These are phyloP conservation scores for Akanthomyces muscarius DNA, from an alignment of 2,329 filamentous ascomycete species.

Conservation along the genomic window DNA sequence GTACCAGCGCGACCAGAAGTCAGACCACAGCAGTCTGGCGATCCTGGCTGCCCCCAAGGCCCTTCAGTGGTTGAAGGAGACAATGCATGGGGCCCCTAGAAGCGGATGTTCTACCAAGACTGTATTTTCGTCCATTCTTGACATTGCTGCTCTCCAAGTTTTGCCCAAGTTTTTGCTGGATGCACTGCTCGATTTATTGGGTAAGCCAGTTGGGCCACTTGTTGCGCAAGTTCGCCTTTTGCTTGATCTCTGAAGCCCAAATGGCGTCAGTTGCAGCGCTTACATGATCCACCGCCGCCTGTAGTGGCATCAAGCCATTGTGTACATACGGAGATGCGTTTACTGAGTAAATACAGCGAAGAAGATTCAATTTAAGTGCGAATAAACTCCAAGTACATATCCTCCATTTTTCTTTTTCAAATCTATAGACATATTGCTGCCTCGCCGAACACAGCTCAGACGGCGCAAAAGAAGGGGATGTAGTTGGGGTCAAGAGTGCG, in stretches of 20 bases:
- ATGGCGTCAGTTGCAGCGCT: background rate
- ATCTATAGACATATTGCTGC: too few relatives aligned
- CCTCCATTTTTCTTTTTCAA: too few relatives aligned
- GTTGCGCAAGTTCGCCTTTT: background rate
- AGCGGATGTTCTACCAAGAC: slow-evolving; percentile 9
- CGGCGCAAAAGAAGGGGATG: slow-evolving; percentile 21
- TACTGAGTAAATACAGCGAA: background rate
- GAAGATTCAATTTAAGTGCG: too few relatives aligned
- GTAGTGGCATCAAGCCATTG: too few relatives aligned
- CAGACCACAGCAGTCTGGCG: slow-evolving; percentile 32
- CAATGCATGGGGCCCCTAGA: slow-evolving; percentile 15
- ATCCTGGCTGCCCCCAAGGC: slow-evolving; percentile 20
- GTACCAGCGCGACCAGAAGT: slow-evolving; percentile 41
- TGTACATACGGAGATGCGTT: background rate
- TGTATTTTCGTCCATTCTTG: slow-evolving; percentile 18
- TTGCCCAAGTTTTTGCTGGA: slow-evolving; percentile 20
- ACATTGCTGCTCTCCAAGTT: slow-evolving; percentile 16
- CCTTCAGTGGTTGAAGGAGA: slow-evolving; percentile 20
- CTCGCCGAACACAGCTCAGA: slow-evolving; percentile 1
- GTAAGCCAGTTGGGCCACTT: slow-evolving; percentile 18
- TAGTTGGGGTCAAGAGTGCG: slow-evolving; percentile 22
- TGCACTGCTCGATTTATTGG: slow-evolving; percentile 18
- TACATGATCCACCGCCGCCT: too few relatives aligned
- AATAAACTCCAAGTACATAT: too few relatives aligned
- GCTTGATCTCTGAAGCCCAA: background rate